phyloP scores from a whole-genome alignment of 495 filamentous ascomycete species.

The Aspergillus cavernicola region DNA sequence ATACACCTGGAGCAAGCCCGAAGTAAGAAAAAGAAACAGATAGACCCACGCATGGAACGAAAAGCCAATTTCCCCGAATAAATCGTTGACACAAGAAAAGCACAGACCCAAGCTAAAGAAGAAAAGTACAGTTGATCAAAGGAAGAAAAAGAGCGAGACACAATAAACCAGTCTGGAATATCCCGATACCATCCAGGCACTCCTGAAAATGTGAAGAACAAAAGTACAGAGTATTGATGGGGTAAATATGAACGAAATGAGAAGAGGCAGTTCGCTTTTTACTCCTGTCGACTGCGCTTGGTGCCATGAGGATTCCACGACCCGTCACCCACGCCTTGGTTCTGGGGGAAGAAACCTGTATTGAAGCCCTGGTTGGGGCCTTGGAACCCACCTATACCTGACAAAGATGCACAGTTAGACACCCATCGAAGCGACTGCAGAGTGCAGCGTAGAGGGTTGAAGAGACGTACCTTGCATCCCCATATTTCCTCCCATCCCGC shows the following conservation, averaged over 20 bases:
- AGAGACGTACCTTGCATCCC: constrained; percentile 58
- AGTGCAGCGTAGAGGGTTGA: neutral
- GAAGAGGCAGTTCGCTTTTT: neutral
- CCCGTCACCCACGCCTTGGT: constrained; percentile 54
- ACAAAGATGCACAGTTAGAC: constrained; percentile 6
- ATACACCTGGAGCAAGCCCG: constrained; percentile 27
- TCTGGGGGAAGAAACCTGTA: constrained; percentile 70
- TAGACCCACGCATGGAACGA: neutral
- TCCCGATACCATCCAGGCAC: constrained; percentile 4
- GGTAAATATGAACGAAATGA: constrained; percentile 3
- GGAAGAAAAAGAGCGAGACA: constrained; percentile 5
- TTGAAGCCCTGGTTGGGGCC: constrained; percentile 70
- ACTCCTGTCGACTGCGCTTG: constrained; percentile 72
- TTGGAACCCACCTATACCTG: constrained; percentile 59
- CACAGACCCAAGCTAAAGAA: constrained; percentile 4
- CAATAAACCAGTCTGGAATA: constrained; percentile 10
- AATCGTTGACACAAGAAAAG: constrained; percentile 9
- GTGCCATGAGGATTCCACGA: constrained; percentile 82
- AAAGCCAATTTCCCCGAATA: constrained; percentile 16
- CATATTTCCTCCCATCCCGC: constrained; percentile 58
- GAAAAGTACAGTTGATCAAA: constrained; percentile 2
- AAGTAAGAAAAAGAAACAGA: constrained; percentile 14
- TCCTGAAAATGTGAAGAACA: constrained; percentile 3
- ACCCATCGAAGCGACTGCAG: neutral
- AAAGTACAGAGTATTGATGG: constrained; percentile 3